Evolutionary conservation across 75 land plant genomes (phyloP), one percentile per base, ranked within the genome.

Genomic region (Sequoia sempervirens): DNA sequence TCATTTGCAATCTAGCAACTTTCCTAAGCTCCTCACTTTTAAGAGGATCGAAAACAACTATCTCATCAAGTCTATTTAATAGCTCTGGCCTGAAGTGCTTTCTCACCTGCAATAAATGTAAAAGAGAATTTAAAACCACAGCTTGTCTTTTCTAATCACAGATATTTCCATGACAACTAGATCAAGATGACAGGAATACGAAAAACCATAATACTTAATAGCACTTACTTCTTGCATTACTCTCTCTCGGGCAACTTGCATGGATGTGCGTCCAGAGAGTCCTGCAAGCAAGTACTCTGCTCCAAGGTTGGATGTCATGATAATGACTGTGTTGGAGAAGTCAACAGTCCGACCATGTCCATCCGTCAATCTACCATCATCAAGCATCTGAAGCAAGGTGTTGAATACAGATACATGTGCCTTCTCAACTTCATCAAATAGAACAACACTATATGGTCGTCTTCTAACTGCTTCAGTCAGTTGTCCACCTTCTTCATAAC

Each of bases 351-450:
- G 91, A 28, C 99, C 99, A 87, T 97, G 98, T 26, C 98, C 99
- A 88, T 97, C 99, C 37, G 99, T 97, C 23, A 97, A 84, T 82
- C 98, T 93, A 26, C 99, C 99, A 85, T 98, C 99, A 83, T 98
- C 99, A 52, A 98, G 85, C 37, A 98, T 84, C 82, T 98, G 99
- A 70, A 98, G 92, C 28, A 98, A 90, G 14, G 98, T 92, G 87
- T 96, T 96, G 86, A 98, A 96, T 20, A 98, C 94, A 1, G 94
- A 38, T 1, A 85, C 82, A 74, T 98, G 99, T 17, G 98, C 99
- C 72, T 98, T 98, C 89, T 98, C 99, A 30, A 98, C 95, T 80
- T 98, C 99, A 87, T 98, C 96, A 86, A 96, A 98, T 61, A 98
- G 79, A 0, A 98, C 86, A 23, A 98, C 98, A 87, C 98, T 98